Percentiles rank a stretch among this genome's conserved stretches.
phyloP scores from a whole-genome alignment of 805 yeast genomes.

The Nakazawaea molendinolei region DNA sequence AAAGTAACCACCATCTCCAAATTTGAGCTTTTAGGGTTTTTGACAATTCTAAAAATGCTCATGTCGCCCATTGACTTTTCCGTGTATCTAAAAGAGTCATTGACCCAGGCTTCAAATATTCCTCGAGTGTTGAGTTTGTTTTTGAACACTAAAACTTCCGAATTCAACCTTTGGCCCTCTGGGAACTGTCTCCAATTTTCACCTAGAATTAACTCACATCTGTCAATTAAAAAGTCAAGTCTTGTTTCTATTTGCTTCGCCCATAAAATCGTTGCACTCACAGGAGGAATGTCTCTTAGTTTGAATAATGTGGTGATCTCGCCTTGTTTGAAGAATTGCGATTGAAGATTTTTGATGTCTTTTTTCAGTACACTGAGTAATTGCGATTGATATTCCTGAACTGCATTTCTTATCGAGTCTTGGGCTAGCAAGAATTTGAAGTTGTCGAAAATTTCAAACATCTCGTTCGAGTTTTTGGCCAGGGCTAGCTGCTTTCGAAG shows the following conservation, averaged over 20 bases:
- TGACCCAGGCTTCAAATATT: constrained; percentile 45
- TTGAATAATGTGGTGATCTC: constrained; percentile 27
- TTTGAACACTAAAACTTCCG: constrained; percentile 40
- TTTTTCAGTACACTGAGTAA: constrained; percentile 40
- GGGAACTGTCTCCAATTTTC: constrained; percentile 53
- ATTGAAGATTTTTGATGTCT: constrained; percentile 39
- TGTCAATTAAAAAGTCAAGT: constrained; percentile 31
- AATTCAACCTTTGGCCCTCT: constrained; percentile 59
- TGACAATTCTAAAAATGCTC: constrained; percentile 30
- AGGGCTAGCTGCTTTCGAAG: constrained; percentile 32
- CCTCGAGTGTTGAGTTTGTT: constrained; percentile 36
- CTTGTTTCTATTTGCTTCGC: constrained; percentile 42
- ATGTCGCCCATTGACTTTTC: constrained; percentile 4
- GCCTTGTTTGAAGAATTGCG: constrained; percentile 28
- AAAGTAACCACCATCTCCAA: constrained; percentile 42
- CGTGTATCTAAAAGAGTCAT: constrained; percentile 12
- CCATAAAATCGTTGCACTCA: constrained; percentile 44
- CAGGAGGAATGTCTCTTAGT: constrained; percentile 40
- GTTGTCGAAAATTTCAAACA: constrained; percentile 44
- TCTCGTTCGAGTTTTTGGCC: constrained; percentile 37
- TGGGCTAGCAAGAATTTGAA: constrained; percentile 43
- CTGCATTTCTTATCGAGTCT: constrained; percentile 49
- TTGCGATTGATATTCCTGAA: constrained; percentile 51
- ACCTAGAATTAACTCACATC: constrained; percentile 50
- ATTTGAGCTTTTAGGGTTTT: constrained; percentile 16